A percentile compares a stretch with the other conserved stretches of the same genome.
These are phyloP conservation scores for Amesomyces nigricolor DNA, from an alignment of 2,329 filamentous ascomycete species.

Conservation along the genomic window DNA sequence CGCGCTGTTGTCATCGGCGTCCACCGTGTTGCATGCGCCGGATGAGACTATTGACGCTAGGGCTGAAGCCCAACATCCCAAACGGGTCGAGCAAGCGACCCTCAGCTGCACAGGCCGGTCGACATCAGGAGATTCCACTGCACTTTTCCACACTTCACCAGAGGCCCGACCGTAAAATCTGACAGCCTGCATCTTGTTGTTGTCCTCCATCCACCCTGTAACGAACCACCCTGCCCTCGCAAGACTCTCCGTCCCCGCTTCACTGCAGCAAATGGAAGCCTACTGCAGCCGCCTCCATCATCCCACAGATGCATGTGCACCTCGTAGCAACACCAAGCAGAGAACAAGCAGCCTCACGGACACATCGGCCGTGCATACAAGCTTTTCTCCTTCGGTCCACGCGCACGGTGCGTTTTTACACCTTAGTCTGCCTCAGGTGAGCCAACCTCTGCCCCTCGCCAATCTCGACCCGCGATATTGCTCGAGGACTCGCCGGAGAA, in stretches of 20 bases:
- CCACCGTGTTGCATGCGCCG: background rate
- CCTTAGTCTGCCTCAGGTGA: background rate
- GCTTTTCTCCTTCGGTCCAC: background rate
- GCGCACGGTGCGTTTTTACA: background rate
- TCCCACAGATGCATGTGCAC: background rate
- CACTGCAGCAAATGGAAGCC: background rate
- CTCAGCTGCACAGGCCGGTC: conserved; percentile 4
- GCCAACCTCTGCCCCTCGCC: background rate
- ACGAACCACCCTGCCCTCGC: background rate
- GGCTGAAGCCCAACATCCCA: conserved; percentile 1
- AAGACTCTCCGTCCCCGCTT: background rate
- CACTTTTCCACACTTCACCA: background rate
- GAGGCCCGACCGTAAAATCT: background rate
- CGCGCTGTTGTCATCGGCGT: no score
- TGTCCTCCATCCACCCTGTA: background rate
- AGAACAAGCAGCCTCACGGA: background rate
- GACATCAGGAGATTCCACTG: no score
- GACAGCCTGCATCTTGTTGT: no score
- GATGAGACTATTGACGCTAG: conserved; percentile 8
- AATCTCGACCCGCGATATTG: background rate
- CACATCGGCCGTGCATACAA: conserved; percentile 11
- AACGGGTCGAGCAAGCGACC: background rate
- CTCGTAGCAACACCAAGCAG: no score
- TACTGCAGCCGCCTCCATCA: background rate
- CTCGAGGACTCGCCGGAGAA: background rate